Conservation (phyloP, 768 basidiomycete genomes). For the Boletus patriciae region DNA sequence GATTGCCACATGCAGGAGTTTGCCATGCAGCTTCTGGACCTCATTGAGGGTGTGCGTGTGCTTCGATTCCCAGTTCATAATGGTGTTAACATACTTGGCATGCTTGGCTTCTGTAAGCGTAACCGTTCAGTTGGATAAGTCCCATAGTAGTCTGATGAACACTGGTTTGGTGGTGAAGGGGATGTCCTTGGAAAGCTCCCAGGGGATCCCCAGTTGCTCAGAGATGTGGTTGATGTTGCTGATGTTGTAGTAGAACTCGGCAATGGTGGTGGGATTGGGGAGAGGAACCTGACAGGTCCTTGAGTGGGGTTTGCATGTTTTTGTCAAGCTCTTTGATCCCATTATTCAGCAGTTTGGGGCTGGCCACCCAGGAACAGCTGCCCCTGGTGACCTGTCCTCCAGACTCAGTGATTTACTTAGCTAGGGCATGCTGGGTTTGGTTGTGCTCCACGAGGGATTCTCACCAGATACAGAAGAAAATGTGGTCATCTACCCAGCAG, state of each 20-base stretch:
- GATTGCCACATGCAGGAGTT: conserved; percentile 25
- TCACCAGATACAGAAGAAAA: background rate
- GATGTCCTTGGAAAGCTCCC: background rate
- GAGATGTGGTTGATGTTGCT: background rate
- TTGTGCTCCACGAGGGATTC: background rate
- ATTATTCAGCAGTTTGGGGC: background rate
- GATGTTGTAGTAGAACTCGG: background rate
- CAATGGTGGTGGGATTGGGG: fast-evolving
- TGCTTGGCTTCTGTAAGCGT: background rate
- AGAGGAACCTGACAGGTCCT: fast-evolving
- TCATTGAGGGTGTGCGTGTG: background rate
- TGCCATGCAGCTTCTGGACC: background rate
- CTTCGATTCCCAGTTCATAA: fast-evolving
- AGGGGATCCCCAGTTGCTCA: background rate
- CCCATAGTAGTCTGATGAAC: background rate
- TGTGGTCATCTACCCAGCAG: background rate
- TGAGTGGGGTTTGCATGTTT: background rate
- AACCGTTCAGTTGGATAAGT: fast-evolving
- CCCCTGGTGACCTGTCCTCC: background rate
- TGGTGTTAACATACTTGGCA: background rate
- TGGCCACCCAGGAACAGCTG: background rate
- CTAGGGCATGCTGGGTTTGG: background rate
- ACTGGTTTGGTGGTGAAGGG: background rate
- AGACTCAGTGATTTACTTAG: background rate
- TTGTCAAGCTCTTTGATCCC: background rate